A percentile compares a stretch with the other conserved stretches of the same genome.
phyloP scores from a whole-genome alignment of 2,329 filamentous ascomycete species.

The Paraconiothyrium brasiliense region DNA sequence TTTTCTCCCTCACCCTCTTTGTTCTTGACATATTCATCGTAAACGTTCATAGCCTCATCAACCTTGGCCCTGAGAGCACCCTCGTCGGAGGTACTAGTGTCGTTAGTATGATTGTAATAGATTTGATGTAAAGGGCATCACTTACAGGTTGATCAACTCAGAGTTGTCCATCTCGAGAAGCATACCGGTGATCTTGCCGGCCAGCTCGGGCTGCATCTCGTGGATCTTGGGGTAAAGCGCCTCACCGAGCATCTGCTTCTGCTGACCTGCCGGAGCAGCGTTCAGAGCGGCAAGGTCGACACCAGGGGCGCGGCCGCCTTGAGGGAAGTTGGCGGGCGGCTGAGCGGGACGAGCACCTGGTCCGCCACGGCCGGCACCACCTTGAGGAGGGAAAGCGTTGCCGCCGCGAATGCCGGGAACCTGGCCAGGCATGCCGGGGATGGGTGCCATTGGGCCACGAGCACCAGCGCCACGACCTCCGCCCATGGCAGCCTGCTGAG shows the following conservation, averaged over 20 bases:
- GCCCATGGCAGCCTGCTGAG: slow-evolving; percentile 65
- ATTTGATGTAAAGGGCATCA: slow-evolving; percentile 41
- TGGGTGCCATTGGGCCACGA: slow-evolving; percentile 65
- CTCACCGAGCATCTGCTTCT: slow-evolving; percentile 99
- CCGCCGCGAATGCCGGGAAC: slow-evolving; percentile 57
- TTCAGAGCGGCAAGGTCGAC: slow-evolving; percentile 63
- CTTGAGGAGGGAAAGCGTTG: slow-evolving; percentile 51
- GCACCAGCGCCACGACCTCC: slow-evolving; percentile 70
- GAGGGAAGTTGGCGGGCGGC: slow-evolving; percentile 43
- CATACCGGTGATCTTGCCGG: slow-evolving; percentile 99
- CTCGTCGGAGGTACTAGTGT: slow-evolving; percentile 83
- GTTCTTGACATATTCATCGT: slow-evolving; percentile 98
- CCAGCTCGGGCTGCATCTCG: slow-evolving; percentile 90
- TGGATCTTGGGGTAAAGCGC: slow-evolving; percentile 99
- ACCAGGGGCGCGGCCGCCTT: slow-evolving; percentile 46
- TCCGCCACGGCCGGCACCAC: slow-evolving; percentile 46
- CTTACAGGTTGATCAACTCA: slow-evolving; percentile 95
- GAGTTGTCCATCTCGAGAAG: slow-evolving; percentile 98
- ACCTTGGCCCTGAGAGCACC: slow-evolving; percentile 92
- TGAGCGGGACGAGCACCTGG: slow-evolving; percentile 45
- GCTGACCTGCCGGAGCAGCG: slow-evolving; percentile 71
- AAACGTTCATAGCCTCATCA: slow-evolving; percentile 94
- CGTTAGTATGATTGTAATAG: slow-evolving; percentile 37
- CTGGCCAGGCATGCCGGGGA: slow-evolving; percentile 76
- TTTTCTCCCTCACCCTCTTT: slow-evolving; percentile 61